phyloP scores from a whole-genome alignment of 2,329 filamentous ascomycete genomes.

The Aspergillus fijiensis region DNA sequence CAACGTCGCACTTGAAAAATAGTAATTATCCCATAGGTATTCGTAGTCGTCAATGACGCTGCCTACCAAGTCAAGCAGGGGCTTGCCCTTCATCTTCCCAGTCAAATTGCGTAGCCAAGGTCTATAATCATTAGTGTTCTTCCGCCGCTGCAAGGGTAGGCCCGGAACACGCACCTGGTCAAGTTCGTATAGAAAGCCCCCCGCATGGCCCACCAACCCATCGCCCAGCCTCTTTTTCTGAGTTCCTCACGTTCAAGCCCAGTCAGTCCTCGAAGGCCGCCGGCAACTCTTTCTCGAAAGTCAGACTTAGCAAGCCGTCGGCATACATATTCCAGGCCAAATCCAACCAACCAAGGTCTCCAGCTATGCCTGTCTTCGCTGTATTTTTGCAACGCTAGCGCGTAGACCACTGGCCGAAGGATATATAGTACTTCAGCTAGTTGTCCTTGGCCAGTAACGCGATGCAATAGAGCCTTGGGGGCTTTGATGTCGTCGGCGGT shows the following conservation, averaged over 20 bases:
- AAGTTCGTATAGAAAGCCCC: constrained; percentile 96
- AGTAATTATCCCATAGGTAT: constrained; percentile 97
- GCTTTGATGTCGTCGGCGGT: constrained; percentile 97
- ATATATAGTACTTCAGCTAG: constrained; percentile 91
- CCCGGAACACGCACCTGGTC: constrained; percentile 57
- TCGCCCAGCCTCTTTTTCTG: constrained; percentile 80
- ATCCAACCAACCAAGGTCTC: constrained; percentile 86
- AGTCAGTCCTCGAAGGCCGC: constrained; percentile 73
- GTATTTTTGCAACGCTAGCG: constrained; percentile 73
- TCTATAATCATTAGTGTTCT: constrained; percentile 40
- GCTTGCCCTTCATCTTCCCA: constrained; percentile 66
- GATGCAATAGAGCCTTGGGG: constrained; percentile 80
- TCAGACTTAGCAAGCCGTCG: constrained; percentile 76
- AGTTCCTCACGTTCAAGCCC: constrained; percentile 87
- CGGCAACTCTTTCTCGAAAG: constrained; percentile 61
- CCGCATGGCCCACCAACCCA: constrained; percentile 95
- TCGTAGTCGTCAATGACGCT: constrained; percentile 94
- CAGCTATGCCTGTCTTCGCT: constrained; percentile 74
- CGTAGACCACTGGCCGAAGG: constrained; percentile 82
- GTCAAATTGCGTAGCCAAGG: constrained; percentile 68
- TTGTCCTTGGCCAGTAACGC: constrained; percentile 68
- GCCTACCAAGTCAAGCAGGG: constrained; percentile 76
- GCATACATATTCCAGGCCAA: constrained; percentile 82
- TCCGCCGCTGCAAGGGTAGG: neutral
- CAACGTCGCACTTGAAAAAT: constrained; percentile 70